Percentiles rank a stretch among this genome's conserved stretches.
These are phyloP conservation scores for Exophiala sp. DNA, from an alignment of 2,329 filamentous ascomycete genomes.

Conservation along the genomic window DNA sequence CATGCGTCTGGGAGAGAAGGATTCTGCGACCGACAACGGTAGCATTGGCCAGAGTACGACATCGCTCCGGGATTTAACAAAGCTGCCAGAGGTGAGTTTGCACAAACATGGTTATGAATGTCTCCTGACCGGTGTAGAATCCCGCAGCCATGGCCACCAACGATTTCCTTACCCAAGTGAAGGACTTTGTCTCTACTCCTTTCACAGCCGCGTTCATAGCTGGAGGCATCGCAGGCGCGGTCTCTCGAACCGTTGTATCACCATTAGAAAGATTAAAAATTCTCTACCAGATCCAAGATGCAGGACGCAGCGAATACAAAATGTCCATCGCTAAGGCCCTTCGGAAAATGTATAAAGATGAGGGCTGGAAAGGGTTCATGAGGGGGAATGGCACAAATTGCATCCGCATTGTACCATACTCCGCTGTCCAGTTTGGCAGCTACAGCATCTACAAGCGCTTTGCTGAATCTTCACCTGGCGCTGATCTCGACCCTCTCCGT, in stretches of 20 bases:
- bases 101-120: not conserved
- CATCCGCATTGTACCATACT: constrained; percentile 96
- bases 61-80: constrained; percentile 20
- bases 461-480: constrained; percentile 69
- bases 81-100: constrained; percentile 24
- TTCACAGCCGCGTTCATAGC: constrained; percentile 88
- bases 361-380: constrained; percentile 97
- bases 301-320: constrained; percentile 85
- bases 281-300: constrained; percentile 91
- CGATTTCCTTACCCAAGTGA: constrained; percentile 29
- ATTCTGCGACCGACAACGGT: constrained; percentile 23
- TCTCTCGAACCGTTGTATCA: constrained; percentile 95
- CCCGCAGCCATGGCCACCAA: constrained; percentile 20
- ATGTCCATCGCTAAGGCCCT: constrained; percentile 83
- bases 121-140: constrained; percentile 20
- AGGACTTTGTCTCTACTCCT: constrained; percentile 63
- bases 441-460: constrained; percentile 96
- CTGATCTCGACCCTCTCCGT: constrained; percentile 64
- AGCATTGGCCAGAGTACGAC: constrained; percentile 22
- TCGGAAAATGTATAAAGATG: constrained; percentile 91
- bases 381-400: constrained; percentile 97
- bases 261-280: constrained; percentile 95
- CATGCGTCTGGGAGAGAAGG: constrained; percentile 27
- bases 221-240: constrained; percentile 87
- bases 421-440: constrained; percentile 94